Conservation (phyloP, 352 stramenopile species). For the Globisporangium middletonii region DNA sequence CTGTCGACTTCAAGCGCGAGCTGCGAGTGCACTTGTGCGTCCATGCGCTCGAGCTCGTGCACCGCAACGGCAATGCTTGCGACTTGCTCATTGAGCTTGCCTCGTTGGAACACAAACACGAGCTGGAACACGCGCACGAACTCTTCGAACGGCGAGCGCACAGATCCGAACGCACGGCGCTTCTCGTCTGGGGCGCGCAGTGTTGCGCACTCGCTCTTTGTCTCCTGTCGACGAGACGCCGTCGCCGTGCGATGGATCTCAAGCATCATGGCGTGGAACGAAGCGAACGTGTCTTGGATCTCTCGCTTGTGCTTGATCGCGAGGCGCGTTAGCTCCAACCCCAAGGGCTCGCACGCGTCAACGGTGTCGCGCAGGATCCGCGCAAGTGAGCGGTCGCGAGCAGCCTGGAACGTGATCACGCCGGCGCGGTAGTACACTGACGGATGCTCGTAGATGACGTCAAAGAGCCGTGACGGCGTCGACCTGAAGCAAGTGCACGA, state of each 20-base stretch:
- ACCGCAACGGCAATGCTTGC: neutral
- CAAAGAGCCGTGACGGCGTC: conserved; percentile 21
- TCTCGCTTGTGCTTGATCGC: neutral
- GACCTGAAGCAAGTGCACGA: conserved; percentile 11
- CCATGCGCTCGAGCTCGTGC: conserved; percentile 4
- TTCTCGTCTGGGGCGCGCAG: conserved; percentile 5
- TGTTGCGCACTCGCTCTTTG: neutral
- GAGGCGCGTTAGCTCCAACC: conserved; percentile 4
- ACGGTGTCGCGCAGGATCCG: conserved; percentile 16
- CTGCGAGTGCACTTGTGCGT: neutral
- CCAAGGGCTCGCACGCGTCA: conserved; percentile 2
- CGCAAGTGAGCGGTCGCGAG: conserved; percentile 17
- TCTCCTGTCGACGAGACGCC: no score
- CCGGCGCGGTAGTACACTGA: conserved; percentile 40
- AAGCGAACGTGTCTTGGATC: neutral
- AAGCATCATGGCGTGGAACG: conserved; percentile 6
- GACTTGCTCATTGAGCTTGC: conserved; percentile 15
- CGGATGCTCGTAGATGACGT: conserved; percentile 31
- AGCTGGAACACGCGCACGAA: conserved; percentile 36
- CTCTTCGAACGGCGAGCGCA: conserved; percentile 38
- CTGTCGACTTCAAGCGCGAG: conserved; percentile 28
- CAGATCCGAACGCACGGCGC: conserved; percentile 18
- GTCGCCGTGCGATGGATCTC: conserved; percentile 2
- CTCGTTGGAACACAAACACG: conserved; percentile 37
- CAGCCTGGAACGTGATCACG: conserved; percentile 30